phyloP scores from a whole-genome alignment of 257 asterid genomes.

The Henckelia pumila region DNA sequence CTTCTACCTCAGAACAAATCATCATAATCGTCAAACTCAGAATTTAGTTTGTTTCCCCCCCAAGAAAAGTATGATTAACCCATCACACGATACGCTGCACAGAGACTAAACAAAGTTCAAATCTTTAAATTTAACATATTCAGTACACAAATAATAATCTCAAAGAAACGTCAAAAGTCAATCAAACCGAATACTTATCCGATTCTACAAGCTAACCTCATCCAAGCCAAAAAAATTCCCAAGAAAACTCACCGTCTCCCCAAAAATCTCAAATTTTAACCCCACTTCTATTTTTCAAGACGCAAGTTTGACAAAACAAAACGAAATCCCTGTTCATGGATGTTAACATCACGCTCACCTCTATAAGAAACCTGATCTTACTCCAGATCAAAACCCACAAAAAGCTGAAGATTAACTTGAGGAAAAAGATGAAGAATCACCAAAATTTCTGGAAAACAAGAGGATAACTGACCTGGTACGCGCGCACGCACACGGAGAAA shows the following conservation, averaged over 20 bases:
- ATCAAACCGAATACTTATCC: background rate
- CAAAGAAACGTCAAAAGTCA: background rate
- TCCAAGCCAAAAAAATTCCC: conserved; percentile 12
- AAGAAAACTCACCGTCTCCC: no score
- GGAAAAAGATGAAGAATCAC: background rate
- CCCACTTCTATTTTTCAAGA: no score
- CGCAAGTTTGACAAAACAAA: background rate
- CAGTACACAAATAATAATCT: background rate
- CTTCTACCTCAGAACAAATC: conserved; percentile 1
- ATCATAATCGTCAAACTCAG: conserved; percentile 2
- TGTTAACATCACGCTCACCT: conserved; percentile 32
- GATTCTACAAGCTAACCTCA: conserved; percentile 11
- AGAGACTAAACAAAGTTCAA: conserved; percentile 4
- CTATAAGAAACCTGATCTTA: conserved; percentile 27
- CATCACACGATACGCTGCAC: background rate
- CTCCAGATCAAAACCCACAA: conserved; percentile 26
- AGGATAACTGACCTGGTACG: background rate
- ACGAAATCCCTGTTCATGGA: background rate
- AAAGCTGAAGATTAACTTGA: conserved; percentile 17
- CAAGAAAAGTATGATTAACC: no score
- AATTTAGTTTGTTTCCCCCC: no score
- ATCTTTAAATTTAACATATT: background rate
- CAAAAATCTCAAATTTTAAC: no score
- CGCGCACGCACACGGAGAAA: background rate
- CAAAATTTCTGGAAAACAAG: background rate